Conservation (phyloP, 805 yeast genomes). For the Barnettozyma wickerhamii region DNA sequence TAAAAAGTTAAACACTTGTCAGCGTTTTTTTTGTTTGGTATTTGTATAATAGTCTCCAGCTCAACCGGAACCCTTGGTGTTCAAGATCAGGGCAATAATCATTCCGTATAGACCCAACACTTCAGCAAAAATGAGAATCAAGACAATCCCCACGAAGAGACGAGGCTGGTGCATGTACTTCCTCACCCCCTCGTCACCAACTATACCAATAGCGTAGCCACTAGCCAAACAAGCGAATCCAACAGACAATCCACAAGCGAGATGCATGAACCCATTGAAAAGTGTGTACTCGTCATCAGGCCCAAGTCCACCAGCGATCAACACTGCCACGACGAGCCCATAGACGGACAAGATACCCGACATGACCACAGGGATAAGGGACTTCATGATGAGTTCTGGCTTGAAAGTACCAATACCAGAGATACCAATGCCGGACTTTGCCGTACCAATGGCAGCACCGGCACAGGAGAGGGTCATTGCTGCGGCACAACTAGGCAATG, state of each 20-base stretch:
- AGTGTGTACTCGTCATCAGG: slow-evolving; percentile 79
- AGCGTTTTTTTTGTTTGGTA: slow-evolving; percentile 1
- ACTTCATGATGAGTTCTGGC: slow-evolving; percentile 95
- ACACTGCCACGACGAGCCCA: slow-evolving; percentile 93
- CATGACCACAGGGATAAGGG: slow-evolving; percentile 96
- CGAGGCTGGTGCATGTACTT: slow-evolving; percentile 85
- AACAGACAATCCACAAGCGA: slow-evolving; percentile 92
- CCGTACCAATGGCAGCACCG: slow-evolving; percentile 99
- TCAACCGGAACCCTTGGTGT: slow-evolving; percentile 78
- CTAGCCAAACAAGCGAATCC: slow-evolving; percentile 96
- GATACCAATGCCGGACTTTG: slow-evolving; percentile 97
- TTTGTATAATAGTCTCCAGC: background rate
- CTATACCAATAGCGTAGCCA: slow-evolving; percentile 94
- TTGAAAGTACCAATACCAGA: slow-evolving; percentile 97
- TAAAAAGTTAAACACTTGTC: too few species aligned
- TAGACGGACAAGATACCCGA: slow-evolving; percentile 96
- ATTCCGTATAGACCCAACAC: slow-evolving; percentile 89
- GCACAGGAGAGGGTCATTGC: slow-evolving; percentile 89
- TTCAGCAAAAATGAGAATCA: slow-evolving; percentile 87
- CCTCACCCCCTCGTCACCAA: slow-evolving; percentile 91
- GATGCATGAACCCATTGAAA: slow-evolving; percentile 96
- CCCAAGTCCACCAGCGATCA: slow-evolving; percentile 85
- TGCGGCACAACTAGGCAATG: slow-evolving; percentile 61
- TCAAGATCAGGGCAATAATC: slow-evolving; percentile 90
- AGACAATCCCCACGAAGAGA: slow-evolving; percentile 83